Conservation (phyloP, 345 rosid genomes). For the Populus deltoides region DNA sequence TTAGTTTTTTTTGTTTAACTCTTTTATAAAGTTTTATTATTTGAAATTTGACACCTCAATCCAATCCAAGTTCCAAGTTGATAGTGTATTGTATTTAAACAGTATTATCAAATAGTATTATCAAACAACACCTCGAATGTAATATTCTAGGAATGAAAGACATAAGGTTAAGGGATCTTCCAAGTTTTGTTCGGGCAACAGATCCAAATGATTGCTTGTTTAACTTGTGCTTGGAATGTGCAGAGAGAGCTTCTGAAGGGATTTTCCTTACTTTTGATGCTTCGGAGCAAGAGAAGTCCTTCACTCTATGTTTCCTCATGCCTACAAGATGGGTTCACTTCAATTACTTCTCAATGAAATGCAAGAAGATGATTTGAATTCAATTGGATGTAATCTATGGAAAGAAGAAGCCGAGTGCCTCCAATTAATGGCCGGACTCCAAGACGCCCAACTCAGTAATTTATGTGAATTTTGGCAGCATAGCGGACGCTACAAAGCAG, state of each 20-base stretch:
- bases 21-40: too few relatives aligned
- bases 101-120: too few relatives aligned
- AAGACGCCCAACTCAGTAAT: slow-evolving; percentile 15
- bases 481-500: slow-evolving; percentile 3
- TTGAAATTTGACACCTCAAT: too few relatives aligned
- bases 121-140: too few relatives aligned
- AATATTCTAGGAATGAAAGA: neutral
- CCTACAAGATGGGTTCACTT: slow-evolving; percentile 21
- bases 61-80: too few relatives aligned
- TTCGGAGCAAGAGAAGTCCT: slow-evolving; percentile 21
- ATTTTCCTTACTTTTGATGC: slow-evolving; percentile 37
- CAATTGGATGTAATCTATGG: slow-evolving; percentile 17
- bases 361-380: neutral
- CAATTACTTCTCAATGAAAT: slow-evolving; percentile 12
- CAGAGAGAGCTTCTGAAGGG: slow-evolving; percentile 13
- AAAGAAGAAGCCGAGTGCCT: slow-evolving; percentile 20
- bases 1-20: too few relatives aligned
- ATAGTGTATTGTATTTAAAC: too few relatives aligned
- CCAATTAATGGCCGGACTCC: slow-evolving; percentile 18
- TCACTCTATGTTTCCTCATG: slow-evolving; percentile 17
- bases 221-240: slow-evolving; percentile 5
- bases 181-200: slow-evolving; percentile 23
- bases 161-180: neutral
- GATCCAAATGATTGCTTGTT: slow-evolving; percentile 28
- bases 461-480: slow-evolving; percentile 26